Evolutionary conservation across 2,329 filamentous ascomycete species (phyloP), one percentile per base, ranked within the genome.

Genomic region (Aphanoascus verrucosus): DNA sequence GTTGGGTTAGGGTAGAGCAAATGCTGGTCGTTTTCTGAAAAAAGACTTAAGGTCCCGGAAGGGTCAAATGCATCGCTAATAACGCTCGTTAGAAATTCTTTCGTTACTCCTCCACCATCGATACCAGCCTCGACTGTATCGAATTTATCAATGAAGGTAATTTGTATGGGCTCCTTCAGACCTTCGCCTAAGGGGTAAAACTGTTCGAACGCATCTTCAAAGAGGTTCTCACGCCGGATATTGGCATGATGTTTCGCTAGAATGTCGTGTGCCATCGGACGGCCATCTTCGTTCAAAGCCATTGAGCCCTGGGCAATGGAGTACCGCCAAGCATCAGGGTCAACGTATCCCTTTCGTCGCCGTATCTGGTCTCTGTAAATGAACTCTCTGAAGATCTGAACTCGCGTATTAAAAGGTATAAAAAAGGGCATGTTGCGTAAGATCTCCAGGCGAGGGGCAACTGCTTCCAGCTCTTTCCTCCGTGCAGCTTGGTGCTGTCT

Each of bases 391-490:
- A 98, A 97, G 20, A 97, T 91, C 65, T 89, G 82, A 3, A 98
- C 93, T 45, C 93, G 78, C 0, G 87, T 93, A 37, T 87, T 82
- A 62, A 98, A 98, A 0, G 91, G 93, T 43, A 98, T 93, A 60
- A 91, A 86, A 66, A 97, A 98, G 0, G 93, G 93, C 83, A 98
- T 94, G 63, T 97, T 94, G 60, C 93, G 85, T 49, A 98, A 71
- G 4, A 98, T 86, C 64, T 96, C 90, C 8, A 96, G 74, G 60
- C 91, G 84, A 0, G 93, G 91, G 0, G 86, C 88, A 56, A 95
- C 82, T 12, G 85, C 79, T 46, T 90, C 86, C 20, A 94, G 72
- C 56, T 86, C 80, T 59, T 86, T 82, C 60, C 84, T 82, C 37
- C 84, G 77, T 42, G 83, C 82, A 5, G 79, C 77, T 63, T 82